Percentiles rank a stretch among this genome's conserved stretches.
Conservation (phyloP, 179 eudicot genomes). For the Pouteria campechiana region DNA sequence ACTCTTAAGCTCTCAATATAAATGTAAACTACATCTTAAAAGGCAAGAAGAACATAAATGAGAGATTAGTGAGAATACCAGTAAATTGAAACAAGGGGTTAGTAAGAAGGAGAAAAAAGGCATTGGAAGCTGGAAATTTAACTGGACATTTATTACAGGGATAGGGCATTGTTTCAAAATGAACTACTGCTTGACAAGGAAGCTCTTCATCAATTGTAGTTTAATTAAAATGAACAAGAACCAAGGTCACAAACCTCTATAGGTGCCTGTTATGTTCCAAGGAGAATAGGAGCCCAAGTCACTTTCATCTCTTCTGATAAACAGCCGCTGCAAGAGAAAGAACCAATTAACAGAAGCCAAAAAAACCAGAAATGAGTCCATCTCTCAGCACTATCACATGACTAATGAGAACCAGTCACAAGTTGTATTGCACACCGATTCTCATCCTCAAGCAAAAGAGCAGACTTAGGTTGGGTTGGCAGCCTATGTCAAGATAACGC, state of each 20-base stretch:
- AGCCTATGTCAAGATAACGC: too few species aligned
- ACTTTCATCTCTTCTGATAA: conserved; percentile 60
- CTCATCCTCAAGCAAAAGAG: neutral
- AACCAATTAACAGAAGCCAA: neutral
- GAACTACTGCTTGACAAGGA: neutral
- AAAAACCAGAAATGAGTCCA: neutral
- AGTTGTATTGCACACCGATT: neutral
- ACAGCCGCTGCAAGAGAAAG: conserved; percentile 74
- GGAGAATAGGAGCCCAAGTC: conserved; percentile 65
- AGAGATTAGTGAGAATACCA: neutral
- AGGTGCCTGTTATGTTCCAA: conserved; percentile 94
- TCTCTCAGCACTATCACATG: neutral
- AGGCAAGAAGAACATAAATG: too few species aligned
- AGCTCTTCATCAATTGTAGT: neutral
- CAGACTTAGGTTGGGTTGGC: too few species aligned
- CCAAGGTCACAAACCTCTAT: conserved; percentile 51
- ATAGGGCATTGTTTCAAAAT: neutral
- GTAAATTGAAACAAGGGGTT: neutral
- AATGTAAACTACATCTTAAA: too few species aligned
- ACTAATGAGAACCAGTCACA: neutral
- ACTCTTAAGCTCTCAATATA: too few species aligned
- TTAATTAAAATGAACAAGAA: neutral
- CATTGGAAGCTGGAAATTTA: neutral
- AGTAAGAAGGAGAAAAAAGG: neutral
- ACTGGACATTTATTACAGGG: too few species aligned